These are phyloP conservation scores for Suillus spraguei DNA, from an alignment of 768 basidiomycete genomes.

Conservation along the genomic window DNA sequence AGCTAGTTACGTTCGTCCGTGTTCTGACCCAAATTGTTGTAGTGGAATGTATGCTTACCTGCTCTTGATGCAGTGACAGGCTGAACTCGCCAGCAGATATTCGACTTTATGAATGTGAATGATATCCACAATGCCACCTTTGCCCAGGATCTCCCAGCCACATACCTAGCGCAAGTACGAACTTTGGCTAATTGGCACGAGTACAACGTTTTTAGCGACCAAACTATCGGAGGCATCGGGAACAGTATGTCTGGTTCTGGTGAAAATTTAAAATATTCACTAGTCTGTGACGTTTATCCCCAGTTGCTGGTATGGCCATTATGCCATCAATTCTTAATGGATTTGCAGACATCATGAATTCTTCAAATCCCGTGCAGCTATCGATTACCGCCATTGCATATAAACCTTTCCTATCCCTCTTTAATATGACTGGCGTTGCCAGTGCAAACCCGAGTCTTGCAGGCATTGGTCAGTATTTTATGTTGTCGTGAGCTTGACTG, in stretches of 20 bases:
- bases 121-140: slow-evolving; percentile 67
- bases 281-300: neutral
- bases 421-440: slow-evolving; percentile 72
- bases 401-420: slow-evolving; percentile 77
- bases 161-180: slow-evolving; percentile 54
- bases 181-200: slow-evolving; percentile 75
- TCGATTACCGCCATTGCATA: slow-evolving; percentile 65
- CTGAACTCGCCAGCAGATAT: slow-evolving; percentile 45
- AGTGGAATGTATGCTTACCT: slow-evolving; percentile 48
- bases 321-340: slow-evolving; percentile 60
- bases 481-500: neutral
- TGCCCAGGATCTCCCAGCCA: slow-evolving; percentile 43
- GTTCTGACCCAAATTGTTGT: slow-evolving; percentile 12
- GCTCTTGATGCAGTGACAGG: slow-evolving; percentile 1
- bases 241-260: slow-evolving; percentile 48
- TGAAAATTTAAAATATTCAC: neutral
- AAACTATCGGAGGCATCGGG: slow-evolving; percentile 56
- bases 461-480: slow-evolving; percentile 49
- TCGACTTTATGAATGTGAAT: slow-evolving; percentile 75
- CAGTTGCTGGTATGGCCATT: slow-evolving; percentile 70
- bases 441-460: slow-evolving; percentile 53
- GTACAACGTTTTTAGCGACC: slow-evolving; percentile 63
- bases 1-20: neutral
- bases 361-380: slow-evolving; percentile 56
- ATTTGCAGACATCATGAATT: slow-evolving; percentile 52